These are phyloP conservation scores for Brassica balearica DNA, from an alignment of 441 rosid species.

Conservation along the genomic window DNA sequence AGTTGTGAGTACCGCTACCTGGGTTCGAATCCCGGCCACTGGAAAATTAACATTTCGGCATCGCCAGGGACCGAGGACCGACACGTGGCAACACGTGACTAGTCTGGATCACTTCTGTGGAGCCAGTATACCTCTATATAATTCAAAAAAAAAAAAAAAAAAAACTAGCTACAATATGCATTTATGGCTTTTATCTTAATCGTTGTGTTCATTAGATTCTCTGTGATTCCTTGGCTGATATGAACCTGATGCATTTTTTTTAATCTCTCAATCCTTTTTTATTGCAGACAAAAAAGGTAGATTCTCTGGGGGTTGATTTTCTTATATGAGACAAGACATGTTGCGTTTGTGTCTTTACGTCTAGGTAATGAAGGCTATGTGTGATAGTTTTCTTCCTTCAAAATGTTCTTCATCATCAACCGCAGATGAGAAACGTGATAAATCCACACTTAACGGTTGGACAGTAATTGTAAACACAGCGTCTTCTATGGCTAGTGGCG, in stretches of 20 bases:
- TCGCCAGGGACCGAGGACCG: too few relatives aligned
- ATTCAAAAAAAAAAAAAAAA: too few relatives aligned
- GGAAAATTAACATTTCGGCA: too few relatives aligned
- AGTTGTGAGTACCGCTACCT: too few relatives aligned
- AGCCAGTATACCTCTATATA: too few relatives aligned
- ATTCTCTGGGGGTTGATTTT: background rate
- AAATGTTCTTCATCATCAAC: slow-evolving; percentile 54
- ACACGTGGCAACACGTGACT: too few relatives aligned
- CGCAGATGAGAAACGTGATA: slow-evolving; percentile 47
- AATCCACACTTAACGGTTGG: slow-evolving; percentile 66
- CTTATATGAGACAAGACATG: slow-evolving; percentile 20
- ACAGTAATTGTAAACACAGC: slow-evolving; percentile 72
- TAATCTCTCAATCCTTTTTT: background rate
- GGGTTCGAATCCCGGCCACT: too few relatives aligned
- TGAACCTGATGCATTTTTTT: background rate
- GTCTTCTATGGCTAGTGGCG: slow-evolving; percentile 59
- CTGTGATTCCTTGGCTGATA: background rate
- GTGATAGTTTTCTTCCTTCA: slow-evolving; percentile 61
- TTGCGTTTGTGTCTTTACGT: slow-evolving; percentile 41
- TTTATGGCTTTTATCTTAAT: background rate
- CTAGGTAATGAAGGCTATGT: slow-evolving; percentile 85
- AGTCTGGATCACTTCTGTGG: too few relatives aligned
- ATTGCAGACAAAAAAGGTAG: background rate
- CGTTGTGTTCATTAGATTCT: background rate
- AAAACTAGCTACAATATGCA: background rate